Evolutionary conservation across 1,139 yeast species (phyloP), one percentile per base, ranked within the genome.

Genomic region (Pichia sp.): DNA sequence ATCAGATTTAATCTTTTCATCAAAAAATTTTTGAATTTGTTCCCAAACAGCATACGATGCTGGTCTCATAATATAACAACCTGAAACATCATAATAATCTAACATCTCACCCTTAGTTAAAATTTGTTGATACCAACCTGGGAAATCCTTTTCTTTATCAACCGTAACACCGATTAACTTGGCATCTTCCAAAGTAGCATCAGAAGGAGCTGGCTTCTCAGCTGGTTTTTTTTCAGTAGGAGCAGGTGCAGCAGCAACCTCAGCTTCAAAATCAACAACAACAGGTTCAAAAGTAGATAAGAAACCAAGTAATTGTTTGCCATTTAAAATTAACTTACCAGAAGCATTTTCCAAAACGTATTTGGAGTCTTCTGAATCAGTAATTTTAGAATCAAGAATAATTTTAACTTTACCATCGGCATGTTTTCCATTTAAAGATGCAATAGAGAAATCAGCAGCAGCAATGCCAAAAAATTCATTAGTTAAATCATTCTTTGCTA

Each of bases 11-110:
- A 94, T 94, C 57, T 75, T 73, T 20, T 58, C 69, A 67, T 94
- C 86, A 65, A 94, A 90, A 80, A 82, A 94, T 53, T 71, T 75
- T 70, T 90, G 97, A 62, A 94, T 90, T 52, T 75, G 71, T 73
- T 94, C 98, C 99, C 99, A 94, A 51, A 94, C 81, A 48, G 82
- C 72, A 67, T 87, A 94, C 10, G 98, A 90, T 59, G 90, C 85
- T 50, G 99, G 99, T 70, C 97, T 85, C 74, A 94, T 75, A 59
- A 94, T 92, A 68, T 94, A 94, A 73, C 99, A 94, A 56, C 99
- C 99, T 37, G 97, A 90, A 45, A 94, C 97, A 64, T 94, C 98
- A 62, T 94, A 92, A 72, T 94, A 94, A 66, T 94, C 98, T 62
- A 94, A 75, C 95, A 94, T 87, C 68, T 94, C 98, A 67, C 96